Base-by-base conservation (phyloP, 1,139 yeast species). In the Starmera stellimalicola region DNA sequence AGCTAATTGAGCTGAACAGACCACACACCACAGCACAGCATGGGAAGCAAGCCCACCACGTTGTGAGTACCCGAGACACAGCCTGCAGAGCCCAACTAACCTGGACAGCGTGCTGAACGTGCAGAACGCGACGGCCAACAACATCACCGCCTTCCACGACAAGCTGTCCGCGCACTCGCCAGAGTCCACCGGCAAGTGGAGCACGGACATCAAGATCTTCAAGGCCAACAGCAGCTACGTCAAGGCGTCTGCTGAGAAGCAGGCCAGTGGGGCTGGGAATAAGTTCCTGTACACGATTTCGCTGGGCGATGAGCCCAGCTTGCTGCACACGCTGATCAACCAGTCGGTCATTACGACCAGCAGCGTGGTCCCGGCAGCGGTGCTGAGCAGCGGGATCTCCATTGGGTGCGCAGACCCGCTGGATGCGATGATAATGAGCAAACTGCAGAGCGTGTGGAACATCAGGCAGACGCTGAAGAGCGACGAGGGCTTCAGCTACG, bases 401-500 rank as follows among this genome's bases (percentile, higher is more conserved):
- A 55, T 64, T 0, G 76, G 75, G 1, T 45, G 65, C 29, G 64
- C 62, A 37, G 75, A 70, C 40, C 52, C 62, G 7, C 64, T 70
- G 39, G 75, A 70, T 36, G 41, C 35, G 50, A 63, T 77, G 35
- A 52, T 72, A 0, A 61, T 63, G 18, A 68, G 70, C 26, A 79
- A 80, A 48, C 55, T 83, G 35, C 83, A 77, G 49, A 73, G 85
- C 43, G 54, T 79, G 35, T 84, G 94, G 94, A 60, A 66, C 1
- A 66, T 73, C 35, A 63, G 83, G 38, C 94, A 83, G 53, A 63
- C 73, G n/a, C 68, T 82, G 30, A 70, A 73, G 42, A 94, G 93
- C 3, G 91, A 81, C 41, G 91, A 91, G 5, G 84, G 84, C 1
- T 70, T 70, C 35, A 70, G 73, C 3, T 81, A 78, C 48, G 55